A percentile compares a stretch with the other conserved stretches of the same genome.
phyloP scores from a whole-genome alignment of 352 stramenopile species.

The Hyphochytrium catenoides region DNA sequence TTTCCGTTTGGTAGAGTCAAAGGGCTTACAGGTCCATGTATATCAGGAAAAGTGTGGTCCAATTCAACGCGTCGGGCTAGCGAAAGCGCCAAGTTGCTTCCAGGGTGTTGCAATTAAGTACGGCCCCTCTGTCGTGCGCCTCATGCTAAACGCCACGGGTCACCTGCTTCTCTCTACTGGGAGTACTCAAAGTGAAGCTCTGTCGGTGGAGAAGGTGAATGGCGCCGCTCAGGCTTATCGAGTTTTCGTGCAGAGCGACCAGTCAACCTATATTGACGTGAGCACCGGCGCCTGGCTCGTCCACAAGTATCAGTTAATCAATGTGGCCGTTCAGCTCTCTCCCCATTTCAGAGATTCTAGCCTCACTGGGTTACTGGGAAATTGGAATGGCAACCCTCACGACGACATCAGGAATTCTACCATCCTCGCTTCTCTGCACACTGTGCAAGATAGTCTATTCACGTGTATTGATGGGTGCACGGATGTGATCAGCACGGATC shows the following conservation, averaged over 20 bases:
- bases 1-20: constrained; percentile 12
- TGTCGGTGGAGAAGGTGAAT: constrained; percentile 11
- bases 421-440: constrained; percentile 7
- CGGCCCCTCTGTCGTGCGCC: constrained; percentile 11
- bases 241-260: constrained; percentile 10
- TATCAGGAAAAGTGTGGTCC: constrained; percentile 18
- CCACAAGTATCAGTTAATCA: constrained; percentile 12
- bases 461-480: constrained; percentile 11
- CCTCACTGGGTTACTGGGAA: constrained; percentile 12
- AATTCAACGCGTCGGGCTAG: too few species aligned
- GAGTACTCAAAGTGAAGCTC: constrained; percentile 9
- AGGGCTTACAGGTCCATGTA: constrained; percentile 11
- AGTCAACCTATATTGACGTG: constrained; percentile 15
- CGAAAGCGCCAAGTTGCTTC: constrained; percentile 13
- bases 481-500: too few species aligned
- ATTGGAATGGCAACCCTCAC: constrained; percentile 11
- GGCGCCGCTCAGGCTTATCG: constrained; percentile 11
- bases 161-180: too few species aligned
- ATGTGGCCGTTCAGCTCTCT: constrained; percentile 12
- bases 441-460: constrained; percentile 11
- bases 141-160: constrained; percentile 15
- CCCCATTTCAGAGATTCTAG: constrained; percentile 10
- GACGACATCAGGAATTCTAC: constrained; percentile 11
- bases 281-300: constrained; percentile 10
- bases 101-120: constrained; percentile 12